Percentiles rank a stretch among this genome's conserved stretches.
Conservation (phyloP, 2,329 filamentous ascomycete species). For the Aspergillus sp. region DNA sequence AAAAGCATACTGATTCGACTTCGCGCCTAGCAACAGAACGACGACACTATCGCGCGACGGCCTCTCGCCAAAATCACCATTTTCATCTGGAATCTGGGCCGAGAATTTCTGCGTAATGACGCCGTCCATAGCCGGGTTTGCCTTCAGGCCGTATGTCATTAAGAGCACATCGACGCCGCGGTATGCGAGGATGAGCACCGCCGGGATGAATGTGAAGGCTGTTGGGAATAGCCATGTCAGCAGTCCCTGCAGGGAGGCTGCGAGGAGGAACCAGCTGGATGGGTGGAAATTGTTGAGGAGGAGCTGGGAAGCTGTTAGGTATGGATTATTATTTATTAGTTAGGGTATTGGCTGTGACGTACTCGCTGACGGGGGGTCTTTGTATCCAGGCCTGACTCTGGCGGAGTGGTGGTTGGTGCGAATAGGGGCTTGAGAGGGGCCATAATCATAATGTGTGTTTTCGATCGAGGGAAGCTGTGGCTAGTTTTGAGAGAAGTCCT, state of each 20-base stretch:
- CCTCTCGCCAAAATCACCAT: neutral
- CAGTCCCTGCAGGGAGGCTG: neutral
- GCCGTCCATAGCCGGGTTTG: neutral
- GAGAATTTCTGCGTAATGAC: neutral
- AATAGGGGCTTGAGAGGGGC: neutral
- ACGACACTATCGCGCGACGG: neutral
- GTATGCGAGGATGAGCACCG: neutral
- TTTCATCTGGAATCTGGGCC: neutral
- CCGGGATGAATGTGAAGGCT: neutral
- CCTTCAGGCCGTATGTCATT: neutral
- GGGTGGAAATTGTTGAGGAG: slow-evolving; percentile 2
- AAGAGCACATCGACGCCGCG: neutral
- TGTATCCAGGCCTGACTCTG: neutral
- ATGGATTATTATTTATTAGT: too few relatives aligned
- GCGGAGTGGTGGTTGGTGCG: neutral
- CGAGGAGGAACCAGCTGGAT: neutral
- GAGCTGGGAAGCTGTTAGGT: neutral
- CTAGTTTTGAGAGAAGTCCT: too few relatives aligned
- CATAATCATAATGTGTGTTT: neutral
- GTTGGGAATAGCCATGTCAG: slow-evolving; percentile 4
- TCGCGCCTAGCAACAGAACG: neutral
- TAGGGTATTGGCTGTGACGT: neutral
- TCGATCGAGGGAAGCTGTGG: too few relatives aligned
- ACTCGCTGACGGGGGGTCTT: neutral
- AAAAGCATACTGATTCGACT: slow-evolving; percentile 2